Evolutionary conservation across 2,329 filamentous ascomycete genomes (phyloP), one percentile per base, ranked within the genome.

Genomic region (Penicillium hesseltinei): DNA sequence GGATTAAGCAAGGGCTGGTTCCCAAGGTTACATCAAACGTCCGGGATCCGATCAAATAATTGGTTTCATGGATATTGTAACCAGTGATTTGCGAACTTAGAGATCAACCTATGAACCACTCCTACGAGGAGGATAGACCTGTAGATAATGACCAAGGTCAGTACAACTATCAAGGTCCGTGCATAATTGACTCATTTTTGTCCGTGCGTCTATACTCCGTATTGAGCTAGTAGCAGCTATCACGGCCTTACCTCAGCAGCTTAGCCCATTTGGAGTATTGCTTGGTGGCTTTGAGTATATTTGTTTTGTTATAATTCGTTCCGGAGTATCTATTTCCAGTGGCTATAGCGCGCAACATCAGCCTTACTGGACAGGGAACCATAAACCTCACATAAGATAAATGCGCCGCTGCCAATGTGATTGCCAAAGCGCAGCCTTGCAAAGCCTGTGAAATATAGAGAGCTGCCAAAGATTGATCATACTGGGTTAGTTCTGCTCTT

Each of bases 61-160:
- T 44, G 23, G 40, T 27, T 15, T 25, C 8, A 25, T 17, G 40
- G 23, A 25, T 25, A 25, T 1, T 25, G 4, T 10, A 9, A 3
- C 21, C 13, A 25, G 21, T 4, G 7, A 42, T 9, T 15, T 8
- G 4, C 17, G 40, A 43, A 25, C 15, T 4, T 17, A 43, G 6
- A 0, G 2, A 25, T 3, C 21, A n/a, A 2, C 4, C 7, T 17
- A 17, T 25, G 13, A 17, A 11, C n/a, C 4, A n/a, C n/a, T 4
- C 17, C 17, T 9, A 10, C 8, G 8, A 19, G 17, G n/a, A 38
- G 36, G 36, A 17, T 38, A 4, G 4, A 15, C n/a, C 8, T 38
- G 2, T 38, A 19, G 17, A n/a, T 36, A 36, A 36, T 38, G 35
- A n/a, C 17, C 15, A 21, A 19, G 11, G 5, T 13, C 9, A 13